Evolutionary conservation across 352 stramenopile species (phyloP).

Genomic region (Aphanomyces astaci): DNA sequence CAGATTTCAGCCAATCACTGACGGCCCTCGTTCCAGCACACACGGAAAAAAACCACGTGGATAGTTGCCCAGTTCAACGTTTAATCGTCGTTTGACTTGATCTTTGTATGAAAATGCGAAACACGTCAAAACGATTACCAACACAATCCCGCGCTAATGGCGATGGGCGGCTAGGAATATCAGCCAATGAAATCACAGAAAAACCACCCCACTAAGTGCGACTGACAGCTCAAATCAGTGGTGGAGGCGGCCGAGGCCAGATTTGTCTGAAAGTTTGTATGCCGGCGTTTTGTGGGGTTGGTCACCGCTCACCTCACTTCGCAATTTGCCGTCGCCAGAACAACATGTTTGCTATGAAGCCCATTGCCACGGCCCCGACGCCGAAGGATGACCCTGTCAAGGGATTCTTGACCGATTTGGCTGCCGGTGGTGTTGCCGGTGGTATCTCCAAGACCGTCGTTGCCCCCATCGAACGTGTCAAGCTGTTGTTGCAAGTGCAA

Average conservation of each 20-base stretch:
- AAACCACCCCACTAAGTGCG: neutral
- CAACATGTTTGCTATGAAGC: conserved; percentile 35
- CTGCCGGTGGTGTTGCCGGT: conserved; percentile 76
- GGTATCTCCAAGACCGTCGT: conserved; percentile 88
- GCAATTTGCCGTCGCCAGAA: conserved; percentile 16
- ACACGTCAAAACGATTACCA: neutral
- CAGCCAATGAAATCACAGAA: neutral
- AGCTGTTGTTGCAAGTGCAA: conserved; percentile 90
- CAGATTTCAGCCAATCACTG: neutral
- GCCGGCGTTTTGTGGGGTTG: no score
- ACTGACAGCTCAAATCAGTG: neutral
- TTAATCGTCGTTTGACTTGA: neutral
- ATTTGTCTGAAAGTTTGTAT: neutral
- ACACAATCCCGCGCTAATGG: neutral
- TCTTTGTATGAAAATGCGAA: neutral
- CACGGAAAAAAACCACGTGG: no score
- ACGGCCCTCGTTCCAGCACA: no score
- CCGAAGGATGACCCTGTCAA: conserved; percentile 28
- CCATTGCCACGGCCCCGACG: conserved; percentile 67
- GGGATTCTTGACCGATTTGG: conserved; percentile 76
- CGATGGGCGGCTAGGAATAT: neutral
- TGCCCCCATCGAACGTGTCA: conserved; percentile 86
- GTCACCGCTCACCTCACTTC: neutral
- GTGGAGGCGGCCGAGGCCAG: neutral
- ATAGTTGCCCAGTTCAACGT: no score